Evolutionary conservation across 495 filamentous ascomycete species (phyloP), one percentile per base, ranked within the genome.

Genomic region (Aspergillus ellipticus): DNA sequence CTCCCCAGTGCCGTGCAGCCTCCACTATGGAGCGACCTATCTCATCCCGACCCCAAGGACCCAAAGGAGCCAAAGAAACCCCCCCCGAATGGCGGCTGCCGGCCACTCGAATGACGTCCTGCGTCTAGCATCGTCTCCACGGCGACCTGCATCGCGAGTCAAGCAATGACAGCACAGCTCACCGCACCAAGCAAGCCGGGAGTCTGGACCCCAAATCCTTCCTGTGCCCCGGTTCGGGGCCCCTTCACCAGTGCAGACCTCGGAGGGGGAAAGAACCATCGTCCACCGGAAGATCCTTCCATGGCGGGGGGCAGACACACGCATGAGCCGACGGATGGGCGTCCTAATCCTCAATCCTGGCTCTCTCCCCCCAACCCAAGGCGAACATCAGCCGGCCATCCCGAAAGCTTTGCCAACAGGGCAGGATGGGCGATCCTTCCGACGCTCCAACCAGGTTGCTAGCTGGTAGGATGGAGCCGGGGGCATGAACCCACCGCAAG

Each of bases 321-420:
- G 24, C 24, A 28, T 24, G 22, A 28, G 5, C 45, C 45, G 24
- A 48, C 11, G 22, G 45, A 48, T 48, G 15, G 45, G 22, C 24
- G 16, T 48, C 22, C 24, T 29, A 11, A 22, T 28, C 24, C 7
- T 28, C 3, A 3, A 28, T 28, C 24, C 24, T 28, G 24, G 24
- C 24, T n/a, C n/a, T n/a, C 43, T 47, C 20, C 20, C 26, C 15
- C 22, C 45, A 31, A 28, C 24, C 45, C 45, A 48, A 48, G 24
- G 45, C 45, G 22, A 48, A 48, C 43, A 47, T 28, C 45, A 48
- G 45, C 45, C 45, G 45, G 45, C 8, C 22, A 29, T 26, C 11
- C 45, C 45, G 45, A 48, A 28, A 28, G 22, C 45, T 48, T 28
- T 28, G 22, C 45, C 45, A 48, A 48, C 45, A 29, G 22, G 8